Percentiles rank a stretch among this genome's conserved stretches.
phyloP scores from a whole-genome alignment of 2,329 filamentous ascomycete genomes.

The Tolypocladium endophyticum region DNA sequence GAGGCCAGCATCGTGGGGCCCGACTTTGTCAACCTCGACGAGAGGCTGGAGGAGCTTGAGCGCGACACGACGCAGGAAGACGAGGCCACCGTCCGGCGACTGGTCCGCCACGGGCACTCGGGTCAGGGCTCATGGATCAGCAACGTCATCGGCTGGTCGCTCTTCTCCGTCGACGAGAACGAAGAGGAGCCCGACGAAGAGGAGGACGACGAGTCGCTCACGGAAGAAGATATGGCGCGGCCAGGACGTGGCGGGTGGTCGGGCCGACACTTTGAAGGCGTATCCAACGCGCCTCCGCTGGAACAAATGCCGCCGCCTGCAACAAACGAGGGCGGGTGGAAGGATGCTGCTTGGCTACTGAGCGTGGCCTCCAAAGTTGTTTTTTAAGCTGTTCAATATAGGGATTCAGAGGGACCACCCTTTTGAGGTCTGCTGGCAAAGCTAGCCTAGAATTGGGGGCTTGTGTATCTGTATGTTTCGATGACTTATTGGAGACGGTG shows the following conservation, averaged over 20 bases:
- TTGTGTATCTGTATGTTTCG: neutral
- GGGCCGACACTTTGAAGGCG: constrained; percentile 27
- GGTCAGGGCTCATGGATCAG: constrained; percentile 50
- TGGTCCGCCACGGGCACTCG: constrained; percentile 42
- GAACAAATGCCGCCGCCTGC: constrained; percentile 37
- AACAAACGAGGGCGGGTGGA: constrained; percentile 50
- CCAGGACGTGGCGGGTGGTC: constrained; percentile 21
- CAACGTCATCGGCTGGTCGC: constrained; percentile 46
- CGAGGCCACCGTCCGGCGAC: constrained; percentile 45
- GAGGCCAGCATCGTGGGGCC: constrained; percentile 38
- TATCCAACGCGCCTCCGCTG: constrained; percentile 28
- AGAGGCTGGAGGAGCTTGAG: constrained; percentile 45
- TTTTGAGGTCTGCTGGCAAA: neutral
- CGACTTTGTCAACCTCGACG: constrained; percentile 53
- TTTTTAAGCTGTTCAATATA: constrained; percentile 26
- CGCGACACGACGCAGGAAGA: constrained; percentile 41
- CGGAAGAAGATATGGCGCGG: constrained; percentile 15
- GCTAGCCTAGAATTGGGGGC: neutral
- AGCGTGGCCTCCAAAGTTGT: constrained; percentile 54
- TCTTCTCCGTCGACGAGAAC: constrained; percentile 53
- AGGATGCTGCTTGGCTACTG: constrained; percentile 58
- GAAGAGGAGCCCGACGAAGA: constrained; percentile 39
- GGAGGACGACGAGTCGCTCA: constrained; percentile 18
- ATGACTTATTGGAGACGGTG: neutral
- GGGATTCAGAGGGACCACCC: neutral